Conservation (phyloP, 1,284 basidiomycete species). For the Dichomitus squalens region DNA sequence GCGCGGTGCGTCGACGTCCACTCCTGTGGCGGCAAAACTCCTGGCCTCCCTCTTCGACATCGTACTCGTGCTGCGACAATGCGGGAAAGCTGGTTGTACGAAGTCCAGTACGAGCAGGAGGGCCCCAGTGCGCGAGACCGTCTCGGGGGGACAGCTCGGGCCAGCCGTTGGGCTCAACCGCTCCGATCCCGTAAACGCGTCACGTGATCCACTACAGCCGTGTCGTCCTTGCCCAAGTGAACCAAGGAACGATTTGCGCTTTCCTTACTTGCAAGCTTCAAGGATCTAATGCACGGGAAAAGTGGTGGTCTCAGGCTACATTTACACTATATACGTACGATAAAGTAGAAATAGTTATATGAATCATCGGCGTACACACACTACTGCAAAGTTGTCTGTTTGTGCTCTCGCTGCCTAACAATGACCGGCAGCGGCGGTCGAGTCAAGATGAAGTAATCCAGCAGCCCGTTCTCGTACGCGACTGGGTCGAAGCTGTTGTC, state of each 20-base stretch:
- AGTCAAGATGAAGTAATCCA: conserved; percentile 27
- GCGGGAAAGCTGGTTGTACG: conserved; percentile 4
- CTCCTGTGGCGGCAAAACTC: conserved; percentile 44
- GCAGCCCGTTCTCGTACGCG: conserved; percentile 26
- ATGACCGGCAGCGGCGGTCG: conserved; percentile 25
- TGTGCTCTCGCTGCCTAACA: conserved; percentile 7
- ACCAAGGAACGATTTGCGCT: no score
- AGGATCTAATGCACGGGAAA: no score
- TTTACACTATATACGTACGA: no score
- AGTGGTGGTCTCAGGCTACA: no score
- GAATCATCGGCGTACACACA: no score
- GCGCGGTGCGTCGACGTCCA: conserved; percentile 60
- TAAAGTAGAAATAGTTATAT: no score
- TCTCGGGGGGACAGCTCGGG: conserved; percentile 9
- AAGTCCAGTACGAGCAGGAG: conserved; percentile 14
- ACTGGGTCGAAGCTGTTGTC: conserved; percentile 25
- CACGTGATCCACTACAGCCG: conserved; percentile 30
- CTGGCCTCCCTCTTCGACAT: conserved; percentile 74
- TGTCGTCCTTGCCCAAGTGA: no score
- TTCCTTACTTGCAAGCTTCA: no score
- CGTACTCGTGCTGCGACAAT: conserved; percentile 4
- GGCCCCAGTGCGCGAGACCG: conserved; percentile 18
- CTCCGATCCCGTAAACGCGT: conserved; percentile 16
- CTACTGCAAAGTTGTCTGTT: no score
- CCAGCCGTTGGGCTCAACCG: conserved; percentile 13